Base-by-base conservation (phyloP, 1,284 basidiomycete species). In the Trichosporon coremiiforme region DNA sequence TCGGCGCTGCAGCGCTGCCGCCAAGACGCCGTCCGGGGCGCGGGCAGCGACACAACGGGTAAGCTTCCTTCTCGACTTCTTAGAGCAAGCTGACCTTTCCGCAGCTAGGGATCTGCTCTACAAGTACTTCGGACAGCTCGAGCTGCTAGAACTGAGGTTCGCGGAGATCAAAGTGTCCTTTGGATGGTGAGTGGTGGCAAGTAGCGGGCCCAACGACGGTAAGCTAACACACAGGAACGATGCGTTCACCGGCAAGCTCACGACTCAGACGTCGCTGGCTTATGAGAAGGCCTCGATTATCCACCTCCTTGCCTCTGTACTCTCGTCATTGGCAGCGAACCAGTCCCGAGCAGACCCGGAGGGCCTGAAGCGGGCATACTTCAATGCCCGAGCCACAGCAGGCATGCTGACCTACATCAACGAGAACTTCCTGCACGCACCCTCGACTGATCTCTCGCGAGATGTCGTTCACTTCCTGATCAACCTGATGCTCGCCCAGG, bases 321-420 rank as follows among this genome's bases (percentile, higher is more conserved):
- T 99, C 75, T 95, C 95, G 2, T 88, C 93, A 64, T 91, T 98
- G 73, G 95, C 94, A 1, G 85, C 92, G 0, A 86, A 90, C 0
- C 89, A 91, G 4, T 91, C 94, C 68, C 74, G 83, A 45, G 78
- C 83, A 31, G 82, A 81, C 65, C 92, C 94, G 2, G 95, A 99
- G 80, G 95, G 95, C n/a, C 84, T 95, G 76, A 98, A 98, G 84
- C 89, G 95, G 29, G 89, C 95, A 0, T 99, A 98, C 85, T 89
- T 94, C 83, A 95, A 95, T 82, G 91, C 94, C 76, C 87, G 92
- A 20, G 91, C 93, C n/a, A 90, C 93, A 41, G 94, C 96, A 0
- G 97, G 97, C 25, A 97, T 99, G 94, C 89, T 98, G 77, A 94
- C 91, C 10, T 99, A 99, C 81, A 96, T 99, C 87, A 98, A 98